Conservation (phyloP, 768 basidiomycete species). For the Tulasnella sp. region DNA sequence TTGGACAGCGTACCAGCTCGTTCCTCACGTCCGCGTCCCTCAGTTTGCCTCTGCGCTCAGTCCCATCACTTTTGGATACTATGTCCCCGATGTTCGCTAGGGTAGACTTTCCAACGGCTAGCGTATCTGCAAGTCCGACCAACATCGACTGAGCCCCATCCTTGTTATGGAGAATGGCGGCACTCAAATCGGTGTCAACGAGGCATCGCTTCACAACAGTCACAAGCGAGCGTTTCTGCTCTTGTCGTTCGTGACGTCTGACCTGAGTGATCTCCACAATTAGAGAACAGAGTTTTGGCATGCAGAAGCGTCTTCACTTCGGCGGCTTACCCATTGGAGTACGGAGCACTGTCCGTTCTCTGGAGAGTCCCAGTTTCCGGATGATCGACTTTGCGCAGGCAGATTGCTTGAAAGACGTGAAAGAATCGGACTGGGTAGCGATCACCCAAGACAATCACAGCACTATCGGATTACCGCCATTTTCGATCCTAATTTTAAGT, state of each 20-base stretch:
- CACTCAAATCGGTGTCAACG: neutral
- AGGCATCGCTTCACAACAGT: neutral
- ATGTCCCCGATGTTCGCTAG: slow-evolving; percentile 2
- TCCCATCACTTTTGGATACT: slow-evolving; percentile 9
- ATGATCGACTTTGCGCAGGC: slow-evolving; percentile 14
- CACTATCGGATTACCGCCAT: neutral
- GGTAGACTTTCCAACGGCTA: neutral
- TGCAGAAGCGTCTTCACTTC: slow-evolving; percentile 5
- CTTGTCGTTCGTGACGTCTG: neutral
- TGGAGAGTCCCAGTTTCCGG: slow-evolving; percentile 4
- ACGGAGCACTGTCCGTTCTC: neutral
- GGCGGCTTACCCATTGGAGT: slow-evolving; percentile 4
- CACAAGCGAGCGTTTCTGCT: neutral
- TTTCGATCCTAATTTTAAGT: no score
- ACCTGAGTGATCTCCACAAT: neutral
- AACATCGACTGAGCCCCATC: slow-evolving; percentile 5
- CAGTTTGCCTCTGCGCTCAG: neutral
- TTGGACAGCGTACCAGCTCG: neutral
- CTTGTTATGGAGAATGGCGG: slow-evolving; percentile 5
- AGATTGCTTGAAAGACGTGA: neutral
- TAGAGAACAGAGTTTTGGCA: neutral
- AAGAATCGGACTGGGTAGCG: neutral
- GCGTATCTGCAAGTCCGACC: neutral
- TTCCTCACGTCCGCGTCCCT: neutral
- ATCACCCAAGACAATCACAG: neutral